A percentile compares a stretch with the other conserved stretches of the same genome.
Conservation (phyloP, 2,329 filamentous ascomycete genomes). For the Aspergillus hiratsukae region DNA sequence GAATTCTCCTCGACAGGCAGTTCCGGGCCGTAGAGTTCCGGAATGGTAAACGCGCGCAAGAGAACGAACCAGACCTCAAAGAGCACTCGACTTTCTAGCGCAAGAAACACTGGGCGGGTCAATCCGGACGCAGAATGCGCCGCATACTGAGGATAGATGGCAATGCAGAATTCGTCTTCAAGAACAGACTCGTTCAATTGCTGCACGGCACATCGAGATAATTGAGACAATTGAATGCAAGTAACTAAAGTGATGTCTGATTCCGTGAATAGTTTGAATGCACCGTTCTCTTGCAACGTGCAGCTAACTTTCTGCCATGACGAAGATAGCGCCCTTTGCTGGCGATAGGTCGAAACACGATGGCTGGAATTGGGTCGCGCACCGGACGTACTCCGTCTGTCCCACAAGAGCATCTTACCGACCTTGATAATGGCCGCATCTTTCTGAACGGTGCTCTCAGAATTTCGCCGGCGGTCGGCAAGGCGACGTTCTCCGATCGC, state of each 20-base stretch:
- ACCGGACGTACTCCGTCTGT: conserved; percentile 59
- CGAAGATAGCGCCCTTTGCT: conserved; percentile 54
- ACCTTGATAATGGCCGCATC: conserved; percentile 90
- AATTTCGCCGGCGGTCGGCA: conserved; percentile 42
- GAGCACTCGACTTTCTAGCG: conserved; percentile 78
- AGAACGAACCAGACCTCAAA: conserved; percentile 98
- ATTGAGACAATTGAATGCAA: conserved; percentile 78
- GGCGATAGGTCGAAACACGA: conserved; percentile 50
- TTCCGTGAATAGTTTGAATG: conserved; percentile 85
- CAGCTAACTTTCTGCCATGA: conserved; percentile 88
- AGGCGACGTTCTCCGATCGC: conserved; percentile 41
- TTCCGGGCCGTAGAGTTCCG: conserved; percentile 77
- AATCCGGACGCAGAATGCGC: conserved; percentile 68
- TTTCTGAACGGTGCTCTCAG: conserved; percentile 53
- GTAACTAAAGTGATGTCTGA: conserved; percentile 75
- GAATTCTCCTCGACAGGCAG: conserved; percentile 39
- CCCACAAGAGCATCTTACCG: conserved; percentile 86
- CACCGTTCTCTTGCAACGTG: conserved; percentile 89
- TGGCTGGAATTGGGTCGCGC: conserved; percentile 31
- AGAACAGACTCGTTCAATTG: conserved; percentile 84
- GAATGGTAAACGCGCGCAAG: conserved; percentile 83
- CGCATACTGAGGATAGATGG: conserved; percentile 90
- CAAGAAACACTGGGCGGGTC: conserved; percentile 83
- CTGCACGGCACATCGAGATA: conserved; percentile 87
- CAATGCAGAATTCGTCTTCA: conserved; percentile 89